A percentile compares a stretch with the other conserved stretches of the same genome.
These are phyloP conservation scores for Choanephora cucurbitarum DNA, from an alignment of 371 early-diverging fungal genomes.

Conservation along the genomic window DNA sequence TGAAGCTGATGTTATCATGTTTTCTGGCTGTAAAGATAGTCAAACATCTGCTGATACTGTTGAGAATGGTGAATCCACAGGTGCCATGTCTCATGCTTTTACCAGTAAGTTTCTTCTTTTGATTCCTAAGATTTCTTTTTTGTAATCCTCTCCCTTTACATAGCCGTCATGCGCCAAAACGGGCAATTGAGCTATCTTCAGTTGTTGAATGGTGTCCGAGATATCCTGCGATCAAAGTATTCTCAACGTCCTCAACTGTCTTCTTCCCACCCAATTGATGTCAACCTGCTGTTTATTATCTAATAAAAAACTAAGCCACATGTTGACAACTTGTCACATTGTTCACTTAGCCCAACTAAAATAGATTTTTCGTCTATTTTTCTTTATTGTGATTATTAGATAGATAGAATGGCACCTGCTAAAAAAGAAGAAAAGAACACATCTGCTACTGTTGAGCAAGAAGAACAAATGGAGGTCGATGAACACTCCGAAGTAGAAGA, in stretches of 20 bases:
- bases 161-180: slow-evolving; percentile 56
- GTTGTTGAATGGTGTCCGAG: slow-evolving; percentile 71
- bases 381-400: no score
- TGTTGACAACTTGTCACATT: no score
- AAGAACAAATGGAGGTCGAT: slow-evolving; percentile 28
- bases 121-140: background rate
- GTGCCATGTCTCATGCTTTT: slow-evolving; percentile 89
- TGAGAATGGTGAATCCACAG: slow-evolving; percentile 62
- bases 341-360: no score
- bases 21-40: slow-evolving; percentile 84
- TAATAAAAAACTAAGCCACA: slow-evolving; percentile 31
- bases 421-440: slow-evolving; percentile 16
- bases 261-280: slow-evolving; percentile 74
- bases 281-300: slow-evolving; percentile 68
- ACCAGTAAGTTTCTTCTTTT: slow-evolving; percentile 28
- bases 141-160: background rate
- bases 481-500: slow-evolving; percentile 26
- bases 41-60: slow-evolving; percentile 87
- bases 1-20: slow-evolving; percentile 78
- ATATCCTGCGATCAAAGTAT: slow-evolving; percentile 67
- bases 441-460: slow-evolving; percentile 8
- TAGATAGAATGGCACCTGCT: slow-evolving; percentile 25
- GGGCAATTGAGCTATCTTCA: slow-evolving; percentile 72
- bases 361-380: no score
- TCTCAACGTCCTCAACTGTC: slow-evolving; percentile 83